Conservation (phyloP, 1,284 basidiomycete species). For the Apiotrichum brassicae region DNA sequence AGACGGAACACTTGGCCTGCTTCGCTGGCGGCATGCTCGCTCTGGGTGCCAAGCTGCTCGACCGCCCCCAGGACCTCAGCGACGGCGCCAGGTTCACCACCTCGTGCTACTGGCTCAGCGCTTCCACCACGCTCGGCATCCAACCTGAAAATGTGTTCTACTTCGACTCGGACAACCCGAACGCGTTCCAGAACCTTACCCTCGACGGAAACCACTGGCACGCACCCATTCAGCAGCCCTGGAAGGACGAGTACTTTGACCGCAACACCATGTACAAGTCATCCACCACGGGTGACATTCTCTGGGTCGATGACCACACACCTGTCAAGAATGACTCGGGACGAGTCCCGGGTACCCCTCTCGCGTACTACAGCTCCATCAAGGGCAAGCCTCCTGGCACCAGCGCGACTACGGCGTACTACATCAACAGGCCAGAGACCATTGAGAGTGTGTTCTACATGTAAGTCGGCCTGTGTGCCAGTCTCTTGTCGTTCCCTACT, state of each 20-base stretch:
- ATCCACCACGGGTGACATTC: constrained; percentile 20
- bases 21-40: constrained; percentile 55
- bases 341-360: constrained; percentile 23
- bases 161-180: constrained; percentile 26
- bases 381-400: constrained; percentile 38
- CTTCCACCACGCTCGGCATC: constrained; percentile 43
- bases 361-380: constrained; percentile 35
- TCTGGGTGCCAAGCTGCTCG: constrained; percentile 50
- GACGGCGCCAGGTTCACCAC: constrained; percentile 48
- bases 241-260: constrained; percentile 8
- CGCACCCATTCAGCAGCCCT: constrained; percentile 13
- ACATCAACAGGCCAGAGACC: constrained; percentile 52
- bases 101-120: constrained; percentile 52
- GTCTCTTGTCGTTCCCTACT: background rate
- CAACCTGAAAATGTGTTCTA: constrained; percentile 47
- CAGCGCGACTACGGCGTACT: constrained; percentile 25
- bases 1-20: constrained; percentile 47
- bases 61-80: constrained; percentile 46
- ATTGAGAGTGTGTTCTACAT: constrained; percentile 54
- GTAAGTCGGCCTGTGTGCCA: constrained; percentile 20
- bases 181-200: constrained; percentile 32
- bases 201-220: constrained; percentile 13
- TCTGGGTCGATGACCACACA: constrained; percentile 27
- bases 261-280: constrained; percentile 21
- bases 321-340: constrained; percentile 17